phyloP scores from a whole-genome alignment of 176 grass and related monocot genomes.

The Saccharum spontaneum region DNA sequence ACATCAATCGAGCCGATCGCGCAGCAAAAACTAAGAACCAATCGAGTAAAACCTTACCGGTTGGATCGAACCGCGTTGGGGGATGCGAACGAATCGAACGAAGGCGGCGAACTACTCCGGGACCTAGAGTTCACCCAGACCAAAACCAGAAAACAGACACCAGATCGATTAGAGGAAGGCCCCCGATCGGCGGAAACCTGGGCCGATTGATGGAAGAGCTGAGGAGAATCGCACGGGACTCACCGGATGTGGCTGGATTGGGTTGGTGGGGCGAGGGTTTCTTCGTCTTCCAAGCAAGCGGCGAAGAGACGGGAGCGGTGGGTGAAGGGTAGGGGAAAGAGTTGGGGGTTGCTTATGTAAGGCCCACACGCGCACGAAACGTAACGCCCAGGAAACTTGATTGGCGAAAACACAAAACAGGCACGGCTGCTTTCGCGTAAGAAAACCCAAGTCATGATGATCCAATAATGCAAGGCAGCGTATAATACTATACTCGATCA shows the following conservation, averaged over 20 bases:
- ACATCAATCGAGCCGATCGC: constrained; percentile 2
- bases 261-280: constrained; percentile 3
- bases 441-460: neutral
- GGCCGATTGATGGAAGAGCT: neutral
- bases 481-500: neutral
- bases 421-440: constrained; percentile 13
- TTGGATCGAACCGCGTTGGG: neutral
- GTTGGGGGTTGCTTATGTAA: constrained; percentile 25
- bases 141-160: neutral
- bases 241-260: neutral
- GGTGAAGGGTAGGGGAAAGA: constrained; percentile 25
- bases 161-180: neutral
- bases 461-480: neutral
- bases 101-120: neutral
- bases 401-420: neutral
- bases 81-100: neutral
- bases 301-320: neutral
- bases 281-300: neutral
- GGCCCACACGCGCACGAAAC: constrained; percentile 26
- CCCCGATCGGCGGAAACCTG: neutral
- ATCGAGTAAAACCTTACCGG: constrained; percentile 5
- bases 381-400: constrained; percentile 29
- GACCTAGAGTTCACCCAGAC: neutral
- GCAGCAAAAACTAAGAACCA: neutral
- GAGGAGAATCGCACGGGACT: neutral